Conservation (phyloP, 169 alveolate species). For the Perkinsus chesapeaki region DNA sequence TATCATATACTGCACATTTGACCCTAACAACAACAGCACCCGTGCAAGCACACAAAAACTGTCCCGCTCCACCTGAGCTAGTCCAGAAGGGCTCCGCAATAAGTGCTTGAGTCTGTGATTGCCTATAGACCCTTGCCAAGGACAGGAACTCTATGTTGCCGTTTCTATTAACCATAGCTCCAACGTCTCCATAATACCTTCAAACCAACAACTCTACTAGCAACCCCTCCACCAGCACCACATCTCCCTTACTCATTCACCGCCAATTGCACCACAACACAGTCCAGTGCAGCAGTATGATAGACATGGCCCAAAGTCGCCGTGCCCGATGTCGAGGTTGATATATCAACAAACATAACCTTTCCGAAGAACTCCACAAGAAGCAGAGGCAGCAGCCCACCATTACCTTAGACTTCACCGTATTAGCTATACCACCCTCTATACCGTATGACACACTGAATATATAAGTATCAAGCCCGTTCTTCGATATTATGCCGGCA, state of each 20-base stretch:
- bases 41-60: too few species aligned
- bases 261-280: background rate
- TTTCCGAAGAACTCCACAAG: background rate
- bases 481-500: background rate
- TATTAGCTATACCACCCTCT: background rate
- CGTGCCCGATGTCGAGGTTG: background rate
- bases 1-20: background rate
- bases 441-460: background rate
- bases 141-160: background rate
- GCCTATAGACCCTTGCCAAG: background rate
- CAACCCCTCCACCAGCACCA: background rate
- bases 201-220: background rate
- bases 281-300: background rate
- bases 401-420: background rate
- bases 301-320: background rate
- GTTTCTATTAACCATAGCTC: background rate
- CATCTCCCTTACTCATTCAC: background rate
- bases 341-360: background rate
- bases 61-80: background rate
- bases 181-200: background rate
- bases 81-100: background rate
- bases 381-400: background rate
- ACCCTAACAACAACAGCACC: background rate
- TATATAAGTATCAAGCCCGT: background rate
- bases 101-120: background rate